Conservation (phyloP, 2,329 filamentous ascomycete genomes). For the Aspergillus fijiensis region DNA sequence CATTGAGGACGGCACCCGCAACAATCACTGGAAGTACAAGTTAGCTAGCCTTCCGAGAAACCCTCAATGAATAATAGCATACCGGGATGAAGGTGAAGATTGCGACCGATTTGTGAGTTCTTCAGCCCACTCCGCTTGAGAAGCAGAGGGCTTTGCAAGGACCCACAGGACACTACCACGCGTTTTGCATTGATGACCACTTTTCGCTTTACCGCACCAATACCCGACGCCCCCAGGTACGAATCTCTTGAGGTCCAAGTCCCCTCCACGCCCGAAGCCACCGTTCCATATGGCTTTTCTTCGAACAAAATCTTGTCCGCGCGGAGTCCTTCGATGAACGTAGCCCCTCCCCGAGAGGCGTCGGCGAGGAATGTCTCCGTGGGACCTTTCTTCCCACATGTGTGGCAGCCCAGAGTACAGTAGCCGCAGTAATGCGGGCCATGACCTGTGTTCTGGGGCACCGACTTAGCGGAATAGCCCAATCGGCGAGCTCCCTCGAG, state of each 20-base stretch:
- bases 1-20: slow-evolving; percentile 61
- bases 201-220: slow-evolving; percentile 54
- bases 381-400: slow-evolving; percentile 75
- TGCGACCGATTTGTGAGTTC: slow-evolving; percentile 77
- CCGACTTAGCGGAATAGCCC: slow-evolving; percentile 66
- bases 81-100: slow-evolving; percentile 80
- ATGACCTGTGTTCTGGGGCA: slow-evolving; percentile 78
- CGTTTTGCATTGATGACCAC: slow-evolving; percentile 75
- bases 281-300: slow-evolving; percentile 49
- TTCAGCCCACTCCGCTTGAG: slow-evolving; percentile 75
- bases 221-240: slow-evolving; percentile 57
- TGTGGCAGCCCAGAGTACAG: slow-evolving; percentile 60
- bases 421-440: slow-evolving; percentile 72
- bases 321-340: slow-evolving; percentile 80
- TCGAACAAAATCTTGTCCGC: slow-evolving; percentile 71
- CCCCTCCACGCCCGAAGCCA: slow-evolving; percentile 70
- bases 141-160: slow-evolving; percentile 73
- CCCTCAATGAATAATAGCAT: slow-evolving; percentile 38
- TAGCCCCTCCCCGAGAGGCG: slow-evolving; percentile 72
- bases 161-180: slow-evolving; percentile 75
- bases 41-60: not conserved
- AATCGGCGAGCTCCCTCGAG: slow-evolving; percentile 72
- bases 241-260: slow-evolving; percentile 71
- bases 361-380: slow-evolving; percentile 75
- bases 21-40: slow-evolving; percentile 34